phyloP scores from a whole-genome alignment of 805 yeast species.

The Ogataea angusta region DNA sequence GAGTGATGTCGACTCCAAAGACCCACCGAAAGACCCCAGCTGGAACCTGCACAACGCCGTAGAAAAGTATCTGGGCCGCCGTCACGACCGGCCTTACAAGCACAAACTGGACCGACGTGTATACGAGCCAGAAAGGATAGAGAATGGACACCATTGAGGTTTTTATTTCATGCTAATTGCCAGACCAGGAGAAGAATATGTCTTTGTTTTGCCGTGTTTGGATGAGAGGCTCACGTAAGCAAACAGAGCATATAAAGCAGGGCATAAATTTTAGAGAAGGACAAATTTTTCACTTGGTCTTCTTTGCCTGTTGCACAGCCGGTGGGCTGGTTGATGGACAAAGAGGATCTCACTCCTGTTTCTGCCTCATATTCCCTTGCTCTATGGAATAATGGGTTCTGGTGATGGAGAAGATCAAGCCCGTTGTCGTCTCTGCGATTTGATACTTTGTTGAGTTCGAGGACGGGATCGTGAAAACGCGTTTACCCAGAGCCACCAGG shows the following conservation, averaged over 20 bases:
- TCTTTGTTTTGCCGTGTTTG: constrained; percentile 1
- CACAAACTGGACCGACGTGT: constrained; percentile 1
- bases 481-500: constrained; percentile 5
- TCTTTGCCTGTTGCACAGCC: constrained; percentile 3
- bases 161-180: neutral
- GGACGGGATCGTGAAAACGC: constrained; percentile 26
- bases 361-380: constrained; percentile 31
- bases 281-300: neutral
- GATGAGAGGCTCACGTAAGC: neutral
- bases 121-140: constrained; percentile 6
- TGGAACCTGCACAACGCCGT: constrained; percentile 4
- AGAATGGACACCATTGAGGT: constrained; percentile 1
- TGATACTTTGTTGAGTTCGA: constrained; percentile 27
- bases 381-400: constrained; percentile 32
- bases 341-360: constrained; percentile 24
- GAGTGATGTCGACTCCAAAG: constrained; percentile 12
- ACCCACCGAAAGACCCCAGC: constrained; percentile 4
- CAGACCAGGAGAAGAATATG: neutral
- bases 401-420: constrained; percentile 33
- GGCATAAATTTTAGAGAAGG: neutral
- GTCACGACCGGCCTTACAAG: constrained; percentile 2
- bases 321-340: constrained; percentile 3
- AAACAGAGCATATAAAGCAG: neutral
- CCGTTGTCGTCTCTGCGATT: constrained; percentile 17
- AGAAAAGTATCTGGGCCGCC: constrained; percentile 1